Evolutionary conservation across 805 yeast genomes (phyloP).

Genomic region (Nakazawaea ernobii): DNA sequence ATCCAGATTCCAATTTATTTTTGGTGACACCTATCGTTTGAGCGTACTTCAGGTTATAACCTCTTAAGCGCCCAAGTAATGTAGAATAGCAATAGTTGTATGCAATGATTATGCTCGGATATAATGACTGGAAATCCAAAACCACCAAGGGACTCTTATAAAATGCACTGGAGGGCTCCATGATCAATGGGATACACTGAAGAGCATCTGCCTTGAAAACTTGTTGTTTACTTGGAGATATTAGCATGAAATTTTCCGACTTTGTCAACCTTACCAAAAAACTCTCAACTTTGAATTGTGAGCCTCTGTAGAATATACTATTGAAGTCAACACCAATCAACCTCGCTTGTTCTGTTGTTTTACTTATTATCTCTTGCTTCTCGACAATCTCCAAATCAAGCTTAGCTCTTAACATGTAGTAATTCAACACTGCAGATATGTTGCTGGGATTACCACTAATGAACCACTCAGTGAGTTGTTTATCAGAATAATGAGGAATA

Average conservation of each 20-base stretch:
- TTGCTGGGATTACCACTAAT: conserved; percentile 14
- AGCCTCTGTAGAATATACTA: conserved; percentile 84
- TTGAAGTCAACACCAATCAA: conserved; percentile 85
- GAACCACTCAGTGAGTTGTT: conserved; percentile 45
- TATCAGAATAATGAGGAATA: conserved; percentile 55
- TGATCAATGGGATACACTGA: conserved; percentile 82
- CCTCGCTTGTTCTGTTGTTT: conserved; percentile 78
- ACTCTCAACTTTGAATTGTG: conserved; percentile 92
- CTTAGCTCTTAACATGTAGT: conserved; percentile 39
- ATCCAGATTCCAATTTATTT: conserved; percentile 49
- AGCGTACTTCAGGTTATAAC: conserved; percentile 34
- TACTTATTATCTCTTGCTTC: conserved; percentile 58
- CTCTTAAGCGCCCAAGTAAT: conserved; percentile 54
- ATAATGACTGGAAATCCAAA: conserved; percentile 87
- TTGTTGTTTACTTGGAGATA: conserved; percentile 75
- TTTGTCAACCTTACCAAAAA: conserved; percentile 70
- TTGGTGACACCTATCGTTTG: conserved; percentile 50
- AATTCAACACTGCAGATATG: conserved; percentile 34
- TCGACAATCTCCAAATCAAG: conserved; percentile 43
- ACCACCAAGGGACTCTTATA: conserved; percentile 89
- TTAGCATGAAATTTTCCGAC: conserved; percentile 62
- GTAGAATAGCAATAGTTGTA: conserved; percentile 85
- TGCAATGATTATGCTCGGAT: conserved; percentile 90
- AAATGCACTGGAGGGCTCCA: conserved; percentile 85
- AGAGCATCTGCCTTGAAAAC: conserved; percentile 82